Evolutionary conservation across 2,329 filamentous ascomycete genomes (phyloP), one percentile per base, ranked within the genome.

Genomic region (Colletotrichum orbiculare): DNA sequence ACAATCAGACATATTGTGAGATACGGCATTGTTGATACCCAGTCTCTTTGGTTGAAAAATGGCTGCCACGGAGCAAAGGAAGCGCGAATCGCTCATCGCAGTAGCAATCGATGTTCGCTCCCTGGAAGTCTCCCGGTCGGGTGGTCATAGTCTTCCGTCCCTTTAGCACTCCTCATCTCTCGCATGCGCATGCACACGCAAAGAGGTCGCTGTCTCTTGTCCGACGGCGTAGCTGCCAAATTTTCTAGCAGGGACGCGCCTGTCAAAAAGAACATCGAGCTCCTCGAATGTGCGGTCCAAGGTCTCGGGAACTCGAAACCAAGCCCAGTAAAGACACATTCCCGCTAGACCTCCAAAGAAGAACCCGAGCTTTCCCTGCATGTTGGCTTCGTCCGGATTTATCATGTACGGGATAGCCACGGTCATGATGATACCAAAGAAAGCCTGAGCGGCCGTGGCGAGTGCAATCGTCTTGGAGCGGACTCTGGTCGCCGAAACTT

Each of bases 401-500:
- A 73, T 70, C 56, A 72, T 62, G 52, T 71, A 70, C 2, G 75
- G 76, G 1, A 73, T 75, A 0, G 73, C 71, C 0, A 75, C 70
- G 1, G 69, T 70, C 60, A 74, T 75, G 41, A 73, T 42, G 2
- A 77, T 76, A 4, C 79, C 79, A 0, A 80, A 60, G 0, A 79
- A 70, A 0, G 75, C 79, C 63, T 82, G 79, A 0, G 76, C 72
- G 3, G 79, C 79, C 7, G 79, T 82, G 10, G 79, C 79, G 12
- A 82, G 73, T 41, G 79, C 79, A 34, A 82, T 82, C 2, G 77
- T 81, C 73, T 81, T 81, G 15, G 78, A 80, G 8, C 80, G 74
- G 8, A 82, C 78, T 13, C 80, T 76, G 2, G 79, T 82, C 13
- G 80, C 79, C 1, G 79, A 81, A 37, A 78, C 71, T 76, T 88